Evolutionary conservation across 352 stramenopile species (phyloP), one percentile per base, ranked within the genome.

Genomic region (Pythium oligandrum): DNA sequence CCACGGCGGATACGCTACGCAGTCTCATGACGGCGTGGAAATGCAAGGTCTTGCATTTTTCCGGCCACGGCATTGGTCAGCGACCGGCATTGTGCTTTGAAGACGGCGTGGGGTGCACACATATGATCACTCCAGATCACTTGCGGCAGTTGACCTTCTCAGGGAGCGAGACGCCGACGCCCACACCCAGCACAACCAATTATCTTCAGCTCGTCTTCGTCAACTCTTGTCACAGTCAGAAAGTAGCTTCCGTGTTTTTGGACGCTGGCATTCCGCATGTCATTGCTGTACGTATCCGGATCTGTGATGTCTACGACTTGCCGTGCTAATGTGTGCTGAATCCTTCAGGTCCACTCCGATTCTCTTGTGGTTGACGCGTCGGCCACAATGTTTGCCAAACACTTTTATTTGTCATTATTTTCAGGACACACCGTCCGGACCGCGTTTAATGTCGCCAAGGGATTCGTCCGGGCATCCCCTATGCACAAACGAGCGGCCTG

Each of bases 201-300:
- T 56, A 66, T 43, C 57, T 66, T 6, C 70, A 89, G 43, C 68
- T 93, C 43, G 82, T 93, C 10, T 93, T 90, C 63, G 80, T 93
- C 38, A 93, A 89, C 51, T 86, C 82, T 5, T 90, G 90, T 42
- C 81, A 95, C 59, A 95, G 80, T 48, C 73, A 97, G 57, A 77
- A 78, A 40, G 83, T 89, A n/a, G 90, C 88, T 2, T 83, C 80
- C 2, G 85, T 94, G 1, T 97, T 97, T 45, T 66, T 95, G 35
- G 82, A 90, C 36, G 89, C 88, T 2, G 90, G 88, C 5, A 93
- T 97, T 37, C 86, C 83, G 2, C 87, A 97, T 57, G 88, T 97
- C 6, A 83, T 97, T n/a, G 88, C 87, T 4, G 83, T 95, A 64
- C 30, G 70, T 59, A 38, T 26, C 17, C 17, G 17, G 0, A 26